Base-by-base conservation (phyloP, 1,284 basidiomycete species). In the Sphagnurus paluster region DNA sequence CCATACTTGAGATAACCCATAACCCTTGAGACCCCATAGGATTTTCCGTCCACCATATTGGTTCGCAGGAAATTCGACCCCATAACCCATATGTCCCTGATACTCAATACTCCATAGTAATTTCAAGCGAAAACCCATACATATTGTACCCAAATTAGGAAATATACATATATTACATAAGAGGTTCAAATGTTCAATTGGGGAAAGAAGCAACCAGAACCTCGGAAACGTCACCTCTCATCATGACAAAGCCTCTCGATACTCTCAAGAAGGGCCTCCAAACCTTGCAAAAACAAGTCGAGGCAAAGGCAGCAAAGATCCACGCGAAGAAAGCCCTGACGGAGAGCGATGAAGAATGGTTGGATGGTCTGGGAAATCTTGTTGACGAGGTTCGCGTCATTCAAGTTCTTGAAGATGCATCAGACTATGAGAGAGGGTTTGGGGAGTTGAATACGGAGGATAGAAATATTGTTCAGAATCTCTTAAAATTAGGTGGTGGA, bases 401-500 rank as follows among this genome's bases (percentile, higher is more conserved):
- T 36, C 11, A 35, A 10, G 16, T 17, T 52, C 44, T 56, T 4
- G 56, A 60, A 14, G 42, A 36, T 13, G 45, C 45, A 23, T 47
- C 45, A 6, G 34, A 47, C 28, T 47, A 42, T 20, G n/a, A 47
- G 19, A 16, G 34, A 16, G 34, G 40, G 26, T 28, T 47, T 2
- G 39, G 37, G 17, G n/a, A 30, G 5, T 42, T 56, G 40, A 39
- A 47, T 24, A 25, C 42, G 14, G n/a, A 36, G 34, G n/a, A 52
- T 13, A 51, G 46, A 34, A 26, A 23, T 13, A 16, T 56, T 32
- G 40, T 53, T 11, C 35, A 48, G 24, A 44, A 35, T 40, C 47
- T 56, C 21, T 43, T 24, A 23, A 46, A 44, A 45, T 35, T 32
- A 34, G 52, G 46, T 36, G 52, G 54, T 3, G 52, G 51, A 2